Evolutionary conservation across 2,329 filamentous ascomycete genomes (phyloP), one percentile per base, ranked within the genome.

Genomic region (Arthrobotrys conoides): DNA sequence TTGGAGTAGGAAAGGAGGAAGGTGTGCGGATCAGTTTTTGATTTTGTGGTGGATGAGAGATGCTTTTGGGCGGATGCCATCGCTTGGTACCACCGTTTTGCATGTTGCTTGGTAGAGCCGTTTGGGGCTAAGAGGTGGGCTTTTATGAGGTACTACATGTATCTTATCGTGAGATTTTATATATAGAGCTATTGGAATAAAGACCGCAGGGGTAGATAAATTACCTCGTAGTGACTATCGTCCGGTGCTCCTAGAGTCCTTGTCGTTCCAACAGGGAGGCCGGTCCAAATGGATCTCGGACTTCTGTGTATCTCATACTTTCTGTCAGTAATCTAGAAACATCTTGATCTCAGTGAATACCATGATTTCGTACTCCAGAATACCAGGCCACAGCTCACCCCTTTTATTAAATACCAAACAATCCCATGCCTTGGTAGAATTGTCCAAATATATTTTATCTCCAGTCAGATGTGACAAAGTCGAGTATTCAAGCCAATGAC

Each of bases 41-140:
- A 41, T 20, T 64, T 61, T 9, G 41, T 46, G 48, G 41, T 46
- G 12, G 75, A 78, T 22, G 89, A 87, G 12, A 97, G 87, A 81
- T 94, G 87, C 75, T 88, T 83, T 68, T 95, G 94, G 8, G 90
- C 90, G 8, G 91, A 94, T 81, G 96, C 90, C 67, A 91, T 92
- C 1, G 93, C 93, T 0, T 87, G 83, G 61, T 93, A 85, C 93
- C 93, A 97, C 59, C 90, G 89, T 81, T 94, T 91, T 82, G 88
- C 90, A 85, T 95, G 93, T 3, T 84, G 81, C 1, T 82, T 84
- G 81, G 92, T 96, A 5, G 89, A 87, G 64, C 86, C 84, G 84
- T 82, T 0, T 89, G 87, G 83, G 93, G 91, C 83, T 95, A 96
- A 75, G 14, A 96, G 84, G 82, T 91, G 96, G 91, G 96, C 95